Conservation (phyloP, 306 rosid genomes). For the Vigna radiata region DNA sequence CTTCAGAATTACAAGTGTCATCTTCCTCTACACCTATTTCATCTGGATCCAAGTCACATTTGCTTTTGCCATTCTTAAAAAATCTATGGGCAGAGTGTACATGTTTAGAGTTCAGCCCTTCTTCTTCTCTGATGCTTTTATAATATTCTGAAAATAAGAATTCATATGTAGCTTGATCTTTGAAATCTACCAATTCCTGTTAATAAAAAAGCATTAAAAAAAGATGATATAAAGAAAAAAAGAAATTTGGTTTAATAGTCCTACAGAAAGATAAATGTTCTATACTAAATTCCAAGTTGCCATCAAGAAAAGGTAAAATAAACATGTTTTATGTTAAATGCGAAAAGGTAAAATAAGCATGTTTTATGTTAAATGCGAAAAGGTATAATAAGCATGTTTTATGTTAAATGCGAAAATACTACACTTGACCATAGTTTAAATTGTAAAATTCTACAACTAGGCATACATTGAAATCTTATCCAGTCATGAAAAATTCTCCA, state of each 20-base stretch:
- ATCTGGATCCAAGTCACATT: slow-evolving; percentile 41
- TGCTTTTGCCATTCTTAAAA: slow-evolving; percentile 53
- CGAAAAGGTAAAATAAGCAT: slow-evolving; percentile 4
- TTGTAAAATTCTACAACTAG: background rate
- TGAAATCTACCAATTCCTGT: slow-evolving; percentile 66
- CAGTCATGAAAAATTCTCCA: slow-evolving; percentile 28
- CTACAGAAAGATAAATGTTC: slow-evolving; percentile 28
- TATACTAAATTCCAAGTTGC: background rate
- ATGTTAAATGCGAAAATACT: slow-evolving; percentile 13
- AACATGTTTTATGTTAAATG: slow-evolving; percentile 7
- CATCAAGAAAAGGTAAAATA: slow-evolving; percentile 4
- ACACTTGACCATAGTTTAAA: slow-evolving; percentile 21
- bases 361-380: slow-evolving; percentile 18
- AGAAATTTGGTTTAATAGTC: background rate
- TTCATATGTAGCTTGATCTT: slow-evolving; percentile 61
- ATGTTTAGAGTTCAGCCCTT: slow-evolving; percentile 55
- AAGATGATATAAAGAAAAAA: slow-evolving; percentile 20
- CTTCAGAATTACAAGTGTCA: slow-evolving; percentile 52
- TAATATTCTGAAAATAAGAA: slow-evolving; percentile 64
- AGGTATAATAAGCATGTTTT: background rate
- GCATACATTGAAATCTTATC: slow-evolving; percentile 31
- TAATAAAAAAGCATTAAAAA: slow-evolving; percentile 38
- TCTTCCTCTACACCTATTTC: slow-evolving; percentile 50
- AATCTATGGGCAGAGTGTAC: slow-evolving; percentile 46
- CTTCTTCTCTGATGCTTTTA: slow-evolving; percentile 57